Evolutionary conservation across 1,139 yeast genomes (phyloP), one percentile per base, ranked within the genome.

Genomic region (Pichiaceae sp.): DNA sequence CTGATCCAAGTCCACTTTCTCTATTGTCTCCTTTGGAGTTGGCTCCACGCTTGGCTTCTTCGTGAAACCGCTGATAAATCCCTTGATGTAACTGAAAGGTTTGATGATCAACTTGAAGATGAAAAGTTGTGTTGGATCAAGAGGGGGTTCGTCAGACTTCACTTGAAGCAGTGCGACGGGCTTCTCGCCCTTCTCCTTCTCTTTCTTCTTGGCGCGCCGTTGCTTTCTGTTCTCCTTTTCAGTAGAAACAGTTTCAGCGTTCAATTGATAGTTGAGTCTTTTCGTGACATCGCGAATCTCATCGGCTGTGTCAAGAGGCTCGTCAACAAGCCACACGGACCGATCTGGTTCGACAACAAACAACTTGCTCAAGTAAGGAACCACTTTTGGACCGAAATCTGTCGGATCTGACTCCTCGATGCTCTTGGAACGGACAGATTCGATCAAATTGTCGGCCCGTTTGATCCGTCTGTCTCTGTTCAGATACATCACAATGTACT

Each of bases 301-400:
- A 3, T 30, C 18, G 15, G 43, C 38, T 17, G 39, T 28, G 7
- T 40, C 40, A 15, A 35, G 17, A 3, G 40, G 38, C n/a, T 37
- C 39, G 23, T 43, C 38, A 15, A 42, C 39, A 8, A 38, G n/a
- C 19, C 42, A 34, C 14, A 46, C 41, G 14, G 32, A 25, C 17
- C 37, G 33, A 27, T 46, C 50, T 4, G 44, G 37, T 36, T 42
- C 42, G 16, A 46, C 48, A 14, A 46, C 38, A 25, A 46, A 46
- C 1, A 46, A 35, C 33, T 39, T 42, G 17, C 40, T 43, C 32
- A 41, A 36, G 31, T 45, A 43, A n/a, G 39, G 41, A 20, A 46
- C 47, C 15, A 46, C 20, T 36, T 41, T 43, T 6, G 31, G 12
- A 4, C 17, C 16, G 21, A 32, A 32, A 34, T 44, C 48, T 35